Percentiles rank a stretch among this genome's conserved stretches.
phyloP scores from a whole-genome alignment of 495 filamentous ascomycete genomes.

The Jackrogersella minutella region DNA sequence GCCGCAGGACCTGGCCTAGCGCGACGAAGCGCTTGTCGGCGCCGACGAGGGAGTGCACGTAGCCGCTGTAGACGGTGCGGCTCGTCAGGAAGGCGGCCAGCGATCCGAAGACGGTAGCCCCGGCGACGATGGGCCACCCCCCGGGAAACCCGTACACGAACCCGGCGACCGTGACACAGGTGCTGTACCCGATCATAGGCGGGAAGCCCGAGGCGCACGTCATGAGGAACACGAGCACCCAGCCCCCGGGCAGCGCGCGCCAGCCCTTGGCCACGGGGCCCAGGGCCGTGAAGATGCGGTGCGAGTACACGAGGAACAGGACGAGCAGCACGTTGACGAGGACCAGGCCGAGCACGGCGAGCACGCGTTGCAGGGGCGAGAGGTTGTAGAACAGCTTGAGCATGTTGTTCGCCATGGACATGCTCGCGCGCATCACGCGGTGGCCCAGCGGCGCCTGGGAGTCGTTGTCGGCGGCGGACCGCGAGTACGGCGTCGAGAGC shows the following conservation, averaged over 20 bases:
- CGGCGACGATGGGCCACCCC: slow-evolving; percentile 87
- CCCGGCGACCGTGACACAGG: slow-evolving; percentile 82
- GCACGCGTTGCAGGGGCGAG: slow-evolving; percentile 66
- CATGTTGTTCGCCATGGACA: slow-evolving; percentile 32
- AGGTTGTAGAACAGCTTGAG: slow-evolving; percentile 52
- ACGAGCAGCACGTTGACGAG: slow-evolving; percentile 62
- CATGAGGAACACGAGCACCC: slow-evolving; percentile 79
- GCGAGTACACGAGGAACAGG: slow-evolving; percentile 76
- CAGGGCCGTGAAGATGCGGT: slow-evolving; percentile 76
- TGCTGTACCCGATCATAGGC: slow-evolving; percentile 89
- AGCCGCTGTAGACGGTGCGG: slow-evolving; percentile 75
- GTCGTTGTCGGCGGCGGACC: slow-evolving; percentile 35
- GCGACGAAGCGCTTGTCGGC: slow-evolving; percentile 77
- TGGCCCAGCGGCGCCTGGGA: slow-evolving; percentile 27
- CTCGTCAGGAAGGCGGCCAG: slow-evolving; percentile 80
- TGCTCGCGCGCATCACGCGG: slow-evolving; percentile 28
- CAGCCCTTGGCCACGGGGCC: slow-evolving; percentile 74
- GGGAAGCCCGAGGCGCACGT: slow-evolving; percentile 86
- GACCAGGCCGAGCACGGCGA: slow-evolving; percentile 61
- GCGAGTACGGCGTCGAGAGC: slow-evolving; percentile 34
- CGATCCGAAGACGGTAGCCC: slow-evolving; percentile 79
- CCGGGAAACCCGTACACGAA: slow-evolving; percentile 94
- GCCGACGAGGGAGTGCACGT: slow-evolving; percentile 81
- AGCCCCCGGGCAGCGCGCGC: slow-evolving; percentile 73
- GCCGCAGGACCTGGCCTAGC: slow-evolving; percentile 67